These are phyloP conservation scores for Ascomycota sp. DNA, from an alignment of 2,329 filamentous ascomycete species.

Conservation along the genomic window DNA sequence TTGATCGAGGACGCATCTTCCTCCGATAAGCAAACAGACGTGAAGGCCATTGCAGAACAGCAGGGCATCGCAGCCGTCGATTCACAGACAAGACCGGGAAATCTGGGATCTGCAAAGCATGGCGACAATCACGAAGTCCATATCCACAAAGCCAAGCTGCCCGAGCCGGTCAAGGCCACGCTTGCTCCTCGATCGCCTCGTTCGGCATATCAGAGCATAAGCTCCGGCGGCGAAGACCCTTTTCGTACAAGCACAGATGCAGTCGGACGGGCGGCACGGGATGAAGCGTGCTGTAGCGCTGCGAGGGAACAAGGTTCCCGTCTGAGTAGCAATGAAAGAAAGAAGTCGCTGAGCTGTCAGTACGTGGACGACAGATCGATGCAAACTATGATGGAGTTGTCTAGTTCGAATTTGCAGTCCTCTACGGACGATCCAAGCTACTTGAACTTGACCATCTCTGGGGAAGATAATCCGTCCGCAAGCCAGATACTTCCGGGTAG, in stretches of 20 bases:
- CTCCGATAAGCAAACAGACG: conserved; percentile 12
- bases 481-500: conserved; percentile 80
- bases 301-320: conserved; percentile 21
- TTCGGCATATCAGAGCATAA: conserved; percentile 27
- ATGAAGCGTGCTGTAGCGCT: conserved; percentile 25
- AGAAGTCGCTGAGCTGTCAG: conserved; percentile 29
- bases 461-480: conserved; percentile 60
- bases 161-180: conserved; percentile 40
- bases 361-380: conserved; percentile 21
- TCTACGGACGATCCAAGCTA: conserved; percentile 51
- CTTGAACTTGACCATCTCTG: conserved; percentile 49
- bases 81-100: conserved; percentile 8
- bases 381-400: conserved; percentile 38
- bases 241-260: conserved; percentile 32
- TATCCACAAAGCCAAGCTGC: conserved; percentile 20
- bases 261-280: conserved; percentile 21
- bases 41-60: conserved; percentile 5
- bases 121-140: conserved; percentile 9
- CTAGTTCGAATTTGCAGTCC: conserved; percentile 58
- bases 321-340: conserved; percentile 43
- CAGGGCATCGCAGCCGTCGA: conserved; percentile 2
- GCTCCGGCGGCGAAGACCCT: conserved; percentile 30
- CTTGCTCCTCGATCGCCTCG: conserved; percentile 29
- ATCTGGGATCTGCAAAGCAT: conserved; percentile 6
- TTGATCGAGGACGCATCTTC: conserved; percentile 44